Percentiles rank a stretch among this genome's conserved stretches.
These are phyloP conservation scores for Bipolaris bicolor DNA, from an alignment of 2,329 filamentous ascomycete genomes.

Conservation along the genomic window DNA sequence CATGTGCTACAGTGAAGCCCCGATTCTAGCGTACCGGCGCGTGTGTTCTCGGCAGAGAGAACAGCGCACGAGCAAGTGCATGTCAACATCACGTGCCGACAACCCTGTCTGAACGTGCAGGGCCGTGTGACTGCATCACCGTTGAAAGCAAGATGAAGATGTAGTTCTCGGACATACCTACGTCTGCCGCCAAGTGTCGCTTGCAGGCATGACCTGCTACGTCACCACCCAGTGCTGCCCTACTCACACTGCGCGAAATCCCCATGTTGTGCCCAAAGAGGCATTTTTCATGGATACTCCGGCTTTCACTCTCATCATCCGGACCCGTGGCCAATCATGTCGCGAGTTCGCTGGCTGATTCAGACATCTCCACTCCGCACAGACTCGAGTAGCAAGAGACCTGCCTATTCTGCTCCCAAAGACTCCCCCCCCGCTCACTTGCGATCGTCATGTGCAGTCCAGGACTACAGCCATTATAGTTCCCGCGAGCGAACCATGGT, in stretches of 20 bases:
- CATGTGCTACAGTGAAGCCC: constrained; percentile 1
- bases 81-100: constrained; percentile 8
- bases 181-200: background rate
- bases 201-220: constrained; percentile 10
- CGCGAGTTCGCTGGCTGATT: constrained; percentile 15
- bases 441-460: constrained; percentile 16
- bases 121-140: background rate
- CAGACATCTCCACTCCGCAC: constrained; percentile 16
- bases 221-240: background rate
- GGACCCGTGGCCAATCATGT: constrained; percentile 8
- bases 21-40: constrained; percentile 9
- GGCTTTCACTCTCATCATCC: background rate
- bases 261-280: background rate
- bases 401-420: constrained; percentile 4
- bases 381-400: constrained; percentile 10
- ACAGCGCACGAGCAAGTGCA: constrained; percentile 4
- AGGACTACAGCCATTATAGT: background rate
- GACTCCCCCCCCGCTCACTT: constrained; percentile 5
- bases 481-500: constrained; percentile 6
- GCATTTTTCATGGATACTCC: background rate
- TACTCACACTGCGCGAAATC: background rate
- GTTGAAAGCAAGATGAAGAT: background rate
- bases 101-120: background rate
- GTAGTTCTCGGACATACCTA: background rate
- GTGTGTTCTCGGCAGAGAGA: background rate